These are phyloP conservation scores for Claviceps citrina DNA, from an alignment of 2,329 filamentous ascomycete genomes.

Conservation along the genomic window DNA sequence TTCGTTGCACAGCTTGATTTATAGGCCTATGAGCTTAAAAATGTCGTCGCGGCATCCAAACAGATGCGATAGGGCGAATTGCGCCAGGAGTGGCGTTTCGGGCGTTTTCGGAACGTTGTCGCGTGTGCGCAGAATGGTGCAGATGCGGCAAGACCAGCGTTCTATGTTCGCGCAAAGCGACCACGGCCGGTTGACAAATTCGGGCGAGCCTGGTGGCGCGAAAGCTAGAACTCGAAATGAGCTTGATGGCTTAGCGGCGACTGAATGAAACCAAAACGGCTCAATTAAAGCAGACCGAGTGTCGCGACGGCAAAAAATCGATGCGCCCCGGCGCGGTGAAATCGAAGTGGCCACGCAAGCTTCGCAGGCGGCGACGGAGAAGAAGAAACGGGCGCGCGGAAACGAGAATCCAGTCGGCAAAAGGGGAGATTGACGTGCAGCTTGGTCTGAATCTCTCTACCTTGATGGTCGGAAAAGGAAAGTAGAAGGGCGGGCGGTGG, in stretches of 20 bases:
- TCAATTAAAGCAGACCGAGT: background rate
- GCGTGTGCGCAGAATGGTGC: background rate
- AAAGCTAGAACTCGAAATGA: background rate
- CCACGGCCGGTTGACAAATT: background rate
- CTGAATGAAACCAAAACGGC: background rate
- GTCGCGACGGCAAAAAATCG: slow-evolving; percentile 2
- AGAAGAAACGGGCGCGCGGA: background rate
- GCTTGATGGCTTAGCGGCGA: background rate
- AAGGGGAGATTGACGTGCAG: background rate
- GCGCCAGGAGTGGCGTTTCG: background rate
- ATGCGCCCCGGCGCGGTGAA: slow-evolving; percentile 3
- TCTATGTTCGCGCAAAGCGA: background rate
- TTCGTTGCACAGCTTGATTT: slow-evolving; percentile 9
- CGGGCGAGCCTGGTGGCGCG: background rate
- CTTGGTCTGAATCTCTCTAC: background rate
- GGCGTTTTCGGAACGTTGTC: background rate
- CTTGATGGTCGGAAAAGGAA: background rate
- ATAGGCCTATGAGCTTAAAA: background rate
- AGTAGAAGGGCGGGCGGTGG: slow-evolving; percentile 3
- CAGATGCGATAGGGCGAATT: slow-evolving; percentile 11
- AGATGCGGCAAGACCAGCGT: background rate
- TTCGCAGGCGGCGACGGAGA: background rate
- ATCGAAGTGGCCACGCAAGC: background rate
- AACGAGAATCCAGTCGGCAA: background rate
- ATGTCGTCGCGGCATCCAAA: slow-evolving; percentile 4